Base-by-base conservation (phyloP, 2,329 filamentous ascomycete species). In the Didymellaceae sp. region DNA sequence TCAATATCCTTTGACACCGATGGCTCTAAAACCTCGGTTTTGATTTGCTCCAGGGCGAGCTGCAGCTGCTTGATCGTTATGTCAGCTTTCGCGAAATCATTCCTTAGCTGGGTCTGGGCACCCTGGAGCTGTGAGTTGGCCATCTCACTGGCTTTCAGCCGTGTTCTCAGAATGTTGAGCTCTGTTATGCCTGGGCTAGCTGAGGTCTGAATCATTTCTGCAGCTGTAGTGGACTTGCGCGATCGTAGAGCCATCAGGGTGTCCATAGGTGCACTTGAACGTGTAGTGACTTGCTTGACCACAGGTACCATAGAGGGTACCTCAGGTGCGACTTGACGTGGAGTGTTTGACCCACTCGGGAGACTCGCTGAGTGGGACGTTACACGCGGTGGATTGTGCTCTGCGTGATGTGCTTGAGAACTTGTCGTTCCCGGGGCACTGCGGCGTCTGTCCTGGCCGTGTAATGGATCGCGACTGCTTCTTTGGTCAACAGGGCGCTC, bases 261-360 rank as follows among this genome's bases (percentile, higher is more conserved):
- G 10, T 17, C 35, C 37, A 45, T 42, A 5, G 44, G 13, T 40
- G 34, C 6, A 32, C 14, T 45, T n/a, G n/a, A n/a, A n/a, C n/a
- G n/a, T n/a, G 11, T 28, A 13, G 4, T 24, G 28, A 13, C 16
- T 31, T n/a, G 11, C 16, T 34, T 47, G 30, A 10, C 16, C 9
- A 14, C 11, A 13, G 63, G 55, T 3, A 61, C 7, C 59, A 69
- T 69, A 1, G 59, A 59, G 16, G 67, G 62, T 4, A 53, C 62
- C 6, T 30, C 44, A 17, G 61, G 63, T 4, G 59, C 63, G 16
- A 22, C 44, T 16, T 54, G 61, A 18, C 52, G 41, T 9, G 67
- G 62, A 14, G 61, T 66, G 3, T 57, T 63, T 10, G 39, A 39
- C 9, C 61, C 55, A 39, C 59, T 68, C 7, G 43, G 58, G 42